phyloP scores from a whole-genome alignment of 2,329 filamentous ascomycete species.

The Colletotrichum magnum region DNA sequence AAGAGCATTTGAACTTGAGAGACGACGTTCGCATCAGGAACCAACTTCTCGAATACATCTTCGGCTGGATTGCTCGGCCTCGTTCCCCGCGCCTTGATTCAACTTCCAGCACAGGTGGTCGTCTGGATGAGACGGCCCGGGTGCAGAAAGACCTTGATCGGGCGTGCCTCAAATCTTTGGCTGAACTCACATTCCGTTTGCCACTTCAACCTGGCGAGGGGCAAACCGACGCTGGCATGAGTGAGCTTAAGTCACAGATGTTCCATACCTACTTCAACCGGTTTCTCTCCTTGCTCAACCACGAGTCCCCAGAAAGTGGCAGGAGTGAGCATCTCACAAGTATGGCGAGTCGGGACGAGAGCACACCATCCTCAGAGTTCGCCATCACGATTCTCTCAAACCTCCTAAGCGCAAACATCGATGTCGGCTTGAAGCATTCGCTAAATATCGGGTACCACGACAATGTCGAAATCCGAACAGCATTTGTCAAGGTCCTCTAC shows the following conservation, averaged over 20 bases:
- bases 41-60: constrained; percentile 77
- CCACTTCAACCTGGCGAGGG: constrained; percentile 76
- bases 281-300: constrained; percentile 75
- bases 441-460: constrained; percentile 80
- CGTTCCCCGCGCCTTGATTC: constrained; percentile 64
- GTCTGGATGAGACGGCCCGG: constrained; percentile 69
- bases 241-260: constrained; percentile 79
- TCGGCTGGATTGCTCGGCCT: constrained; percentile 77
- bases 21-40: constrained; percentile 79
- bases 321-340: constrained; percentile 55
- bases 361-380: constrained; percentile 70
- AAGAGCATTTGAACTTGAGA: constrained; percentile 77
- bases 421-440: constrained; percentile 79
- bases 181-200: constrained; percentile 75
- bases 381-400: constrained; percentile 79
- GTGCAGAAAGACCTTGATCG: constrained; percentile 77
- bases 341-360: constrained; percentile 62
- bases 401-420: constrained; percentile 78
- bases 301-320: constrained; percentile 64
- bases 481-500: constrained; percentile 78
- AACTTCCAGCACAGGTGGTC: constrained; percentile 51
- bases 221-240: constrained; percentile 75
- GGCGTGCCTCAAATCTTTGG: constrained; percentile 75
- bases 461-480: constrained; percentile 77
- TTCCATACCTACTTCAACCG: constrained; percentile 81